Evolutionary conservation across 2,329 filamentous ascomycete genomes (phyloP).

Genomic region (Chaetomiaceae sp.): DNA sequence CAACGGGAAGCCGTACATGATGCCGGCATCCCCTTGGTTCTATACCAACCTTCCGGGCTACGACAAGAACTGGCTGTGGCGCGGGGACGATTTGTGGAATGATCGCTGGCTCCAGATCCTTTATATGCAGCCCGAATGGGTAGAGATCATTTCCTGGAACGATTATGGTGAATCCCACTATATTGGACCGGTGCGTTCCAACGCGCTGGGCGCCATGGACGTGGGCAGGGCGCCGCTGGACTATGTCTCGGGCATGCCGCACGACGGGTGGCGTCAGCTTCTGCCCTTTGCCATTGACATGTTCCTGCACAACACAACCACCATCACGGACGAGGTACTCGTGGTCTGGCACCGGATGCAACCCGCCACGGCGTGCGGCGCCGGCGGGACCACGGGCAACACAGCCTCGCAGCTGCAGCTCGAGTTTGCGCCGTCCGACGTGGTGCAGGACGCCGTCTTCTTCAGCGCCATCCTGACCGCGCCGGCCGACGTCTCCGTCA

Average conservation of each 20-base stretch:
- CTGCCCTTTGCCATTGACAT: conserved; percentile 45
- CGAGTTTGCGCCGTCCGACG: too few species aligned
- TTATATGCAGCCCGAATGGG: conserved; percentile 23
- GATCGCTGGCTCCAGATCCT: conserved; percentile 46
- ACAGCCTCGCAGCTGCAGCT: too few species aligned
- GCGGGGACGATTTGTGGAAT: conserved; percentile 54
- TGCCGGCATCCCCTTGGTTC: conserved; percentile 53
- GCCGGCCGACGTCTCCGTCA: too few species aligned
- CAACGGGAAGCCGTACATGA: conserved; percentile 39
- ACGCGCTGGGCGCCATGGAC: conserved; percentile 29
- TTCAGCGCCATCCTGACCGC: too few species aligned
- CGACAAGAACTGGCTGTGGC: conserved; percentile 58
- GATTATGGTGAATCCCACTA: conserved; percentile 51
- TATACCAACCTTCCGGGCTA: conserved; percentile 52
- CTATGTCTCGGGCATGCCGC: conserved; percentile 43
- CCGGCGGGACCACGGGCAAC: too few species aligned
- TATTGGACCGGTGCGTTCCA: conserved; percentile 41
- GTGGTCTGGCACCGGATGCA: too few species aligned
- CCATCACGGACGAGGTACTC: too few species aligned
- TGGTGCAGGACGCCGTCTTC: too few species aligned
- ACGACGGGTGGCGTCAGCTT: conserved; percentile 43
- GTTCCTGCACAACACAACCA: too few species aligned
- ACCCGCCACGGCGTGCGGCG: too few species aligned
- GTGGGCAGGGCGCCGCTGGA: conserved; percentile 40
- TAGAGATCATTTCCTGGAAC: conserved; percentile 39